Evolutionary conservation across 1,284 basidiomycete genomes (phyloP).

Genomic region (Tylopilus sp.): DNA sequence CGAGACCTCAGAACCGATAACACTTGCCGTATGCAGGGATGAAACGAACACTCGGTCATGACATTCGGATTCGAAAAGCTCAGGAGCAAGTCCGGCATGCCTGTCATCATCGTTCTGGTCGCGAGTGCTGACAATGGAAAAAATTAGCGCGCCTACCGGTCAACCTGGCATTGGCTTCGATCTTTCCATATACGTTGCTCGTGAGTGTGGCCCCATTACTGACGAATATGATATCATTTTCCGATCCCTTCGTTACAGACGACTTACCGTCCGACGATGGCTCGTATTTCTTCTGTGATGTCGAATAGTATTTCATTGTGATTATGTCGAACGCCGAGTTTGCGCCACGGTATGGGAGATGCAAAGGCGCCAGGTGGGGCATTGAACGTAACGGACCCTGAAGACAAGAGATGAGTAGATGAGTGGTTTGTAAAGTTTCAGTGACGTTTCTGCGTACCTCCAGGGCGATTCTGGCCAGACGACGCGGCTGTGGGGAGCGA

Average conservation of each 20-base stretch:
- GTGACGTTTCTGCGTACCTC: slow-evolving; percentile 18
- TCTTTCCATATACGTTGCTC: slow-evolving; percentile 74
- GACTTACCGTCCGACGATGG: slow-evolving; percentile 77
- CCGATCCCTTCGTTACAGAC: neutral
- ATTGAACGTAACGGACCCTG: slow-evolving; percentile 38
- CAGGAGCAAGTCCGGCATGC: slow-evolving; percentile 84
- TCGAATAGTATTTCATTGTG: slow-evolving; percentile 96
- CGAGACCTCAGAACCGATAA: slow-evolving; percentile 1
- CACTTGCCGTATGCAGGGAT: slow-evolving; percentile 83
- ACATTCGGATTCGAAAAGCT: slow-evolving; percentile 77
- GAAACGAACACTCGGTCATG: slow-evolving; percentile 80
- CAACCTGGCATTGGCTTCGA: slow-evolving; percentile 79
- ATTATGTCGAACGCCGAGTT: slow-evolving; percentile 78
- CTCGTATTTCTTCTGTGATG: slow-evolving; percentile 79
- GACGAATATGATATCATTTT: neutral
- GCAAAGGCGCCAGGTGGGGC: slow-evolving; percentile 70
- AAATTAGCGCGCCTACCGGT: slow-evolving; percentile 50
- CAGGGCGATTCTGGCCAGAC: slow-evolving; percentile 26
- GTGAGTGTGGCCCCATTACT: slow-evolving; percentile 75
- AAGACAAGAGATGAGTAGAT: slow-evolving; percentile 29
- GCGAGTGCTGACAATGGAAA: neutral
- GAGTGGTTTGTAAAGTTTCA: slow-evolving; percentile 17
- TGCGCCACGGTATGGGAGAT: slow-evolving; percentile 93
- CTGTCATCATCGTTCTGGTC: slow-evolving; percentile 36
- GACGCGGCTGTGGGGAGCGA: slow-evolving; percentile 46